These are phyloP conservation scores for Baudoinia panamericana DNA, from an alignment of 495 filamentous ascomycete species.

Conservation along the genomic window DNA sequence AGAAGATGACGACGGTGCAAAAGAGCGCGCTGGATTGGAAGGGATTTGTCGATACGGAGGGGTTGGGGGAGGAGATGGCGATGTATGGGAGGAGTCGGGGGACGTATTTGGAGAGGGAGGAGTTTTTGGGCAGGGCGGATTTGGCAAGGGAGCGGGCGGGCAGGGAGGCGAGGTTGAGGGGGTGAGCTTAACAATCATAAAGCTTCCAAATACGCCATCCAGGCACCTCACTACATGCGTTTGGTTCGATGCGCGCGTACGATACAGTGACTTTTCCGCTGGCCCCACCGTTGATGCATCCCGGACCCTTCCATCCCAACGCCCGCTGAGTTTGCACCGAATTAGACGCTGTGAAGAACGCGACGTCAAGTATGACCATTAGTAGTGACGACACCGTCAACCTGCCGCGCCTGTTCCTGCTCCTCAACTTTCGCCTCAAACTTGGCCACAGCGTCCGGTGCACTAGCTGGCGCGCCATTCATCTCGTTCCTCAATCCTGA, in stretches of 20 bases:
- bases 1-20: conserved; percentile 90
- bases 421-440: not conserved
- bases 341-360: too few relatives aligned
- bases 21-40: conserved; percentile 94
- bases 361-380: too few relatives aligned
- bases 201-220: not conserved
- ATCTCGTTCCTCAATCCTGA: conserved; percentile 2
- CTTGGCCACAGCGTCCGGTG: conserved; percentile 5
- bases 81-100: conserved; percentile 72
- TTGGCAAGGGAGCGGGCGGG: conserved; percentile 62
- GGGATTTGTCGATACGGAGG: conserved; percentile 80
- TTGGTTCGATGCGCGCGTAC: too few relatives aligned
- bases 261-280: too few relatives aligned
- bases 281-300: too few relatives aligned
- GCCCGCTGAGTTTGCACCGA: too few relatives aligned
- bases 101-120: conserved; percentile 69
- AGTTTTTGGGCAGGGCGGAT: conserved; percentile 77
- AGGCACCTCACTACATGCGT: too few relatives aligned
- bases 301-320: too few relatives aligned
- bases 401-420: not conserved
- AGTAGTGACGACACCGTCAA: too few relatives aligned
- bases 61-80: conserved; percentile 81
- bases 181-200: conserved; percentile 22
- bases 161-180: conserved; percentile 46
- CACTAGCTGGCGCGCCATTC: conserved; percentile 12